Evolutionary conservation across 176 grass and related monocot species (phyloP).

Genomic region (Poa annua): DNA sequence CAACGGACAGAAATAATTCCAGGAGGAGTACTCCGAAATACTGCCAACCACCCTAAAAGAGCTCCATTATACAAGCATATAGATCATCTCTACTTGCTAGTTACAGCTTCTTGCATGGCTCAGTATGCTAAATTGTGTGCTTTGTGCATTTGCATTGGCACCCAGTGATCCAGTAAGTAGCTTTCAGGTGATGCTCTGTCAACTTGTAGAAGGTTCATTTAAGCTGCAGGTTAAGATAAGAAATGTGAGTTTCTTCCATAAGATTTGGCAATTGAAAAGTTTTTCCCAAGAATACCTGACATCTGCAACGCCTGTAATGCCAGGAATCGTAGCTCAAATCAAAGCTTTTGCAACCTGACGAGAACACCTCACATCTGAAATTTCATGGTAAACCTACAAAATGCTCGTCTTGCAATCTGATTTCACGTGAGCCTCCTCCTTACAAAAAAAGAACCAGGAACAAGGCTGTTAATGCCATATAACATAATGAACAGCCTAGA

Average conservation of each 20-base stretch:
- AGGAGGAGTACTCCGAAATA: too few relatives aligned
- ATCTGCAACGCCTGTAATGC: background rate
- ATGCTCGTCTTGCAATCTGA: background rate
- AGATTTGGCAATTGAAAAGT: background rate
- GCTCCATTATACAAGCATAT: too few relatives aligned
- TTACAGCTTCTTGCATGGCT: too few relatives aligned
- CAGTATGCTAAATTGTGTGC: background rate
- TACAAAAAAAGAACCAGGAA: background rate
- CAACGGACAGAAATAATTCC: too few relatives aligned
- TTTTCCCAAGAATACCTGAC: constrained; percentile 1
- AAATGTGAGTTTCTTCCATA: background rate
- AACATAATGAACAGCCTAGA: background rate
- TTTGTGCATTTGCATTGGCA: background rate
- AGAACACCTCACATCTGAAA: background rate
- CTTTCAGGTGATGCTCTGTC: background rate
- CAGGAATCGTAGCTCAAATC: background rate
- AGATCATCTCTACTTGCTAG: background rate
- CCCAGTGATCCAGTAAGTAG: background rate
- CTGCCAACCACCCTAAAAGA: too few relatives aligned
- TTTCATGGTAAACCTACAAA: background rate
- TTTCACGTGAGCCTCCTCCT: background rate
- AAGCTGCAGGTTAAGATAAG: background rate
- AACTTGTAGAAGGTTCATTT: background rate
- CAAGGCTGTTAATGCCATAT: background rate
- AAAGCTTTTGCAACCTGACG: background rate